Percentiles rank a stretch among this genome's conserved stretches.
These are phyloP conservation scores for Trichophyton equinum DNA, from an alignment of 2,329 filamentous ascomycete genomes.

Conservation along the genomic window DNA sequence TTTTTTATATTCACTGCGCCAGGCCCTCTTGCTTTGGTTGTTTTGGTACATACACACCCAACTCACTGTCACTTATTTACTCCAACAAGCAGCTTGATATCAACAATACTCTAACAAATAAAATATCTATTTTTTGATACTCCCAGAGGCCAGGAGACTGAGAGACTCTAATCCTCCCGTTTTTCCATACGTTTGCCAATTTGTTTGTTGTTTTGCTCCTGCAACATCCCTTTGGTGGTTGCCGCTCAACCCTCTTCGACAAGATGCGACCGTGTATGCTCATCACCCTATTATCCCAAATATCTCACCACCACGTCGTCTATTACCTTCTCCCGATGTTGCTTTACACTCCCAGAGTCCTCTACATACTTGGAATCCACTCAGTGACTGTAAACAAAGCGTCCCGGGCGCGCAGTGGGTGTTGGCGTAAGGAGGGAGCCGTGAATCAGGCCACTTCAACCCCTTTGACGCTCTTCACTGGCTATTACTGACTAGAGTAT, in stretches of 20 bases:
- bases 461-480: not conserved
- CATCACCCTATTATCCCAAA: not conserved
- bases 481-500: not conserved
- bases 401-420: not conserved
- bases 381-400: not conserved
- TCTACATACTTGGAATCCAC: not conserved
- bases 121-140: not conserved
- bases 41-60: too few relatives aligned
- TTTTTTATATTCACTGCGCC: not conserved
- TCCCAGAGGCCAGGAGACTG: not conserved
- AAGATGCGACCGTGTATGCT: not conserved
- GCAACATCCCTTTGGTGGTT: not conserved
- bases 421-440: not conserved
- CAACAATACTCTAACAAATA: not conserved
- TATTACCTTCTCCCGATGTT: not conserved
- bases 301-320: not conserved
- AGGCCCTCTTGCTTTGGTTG: too few relatives aligned
- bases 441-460: not conserved
- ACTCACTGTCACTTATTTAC: too few relatives aligned
- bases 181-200: not conserved
- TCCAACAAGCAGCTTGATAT: not conserved
- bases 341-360: not conserved
- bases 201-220: not conserved
- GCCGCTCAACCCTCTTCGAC: not conserved
- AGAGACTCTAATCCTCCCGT: not conserved